Evolutionary conservation across 2,329 filamentous ascomycete species (phyloP).

Genomic region (Aspergillus unguis): DNA sequence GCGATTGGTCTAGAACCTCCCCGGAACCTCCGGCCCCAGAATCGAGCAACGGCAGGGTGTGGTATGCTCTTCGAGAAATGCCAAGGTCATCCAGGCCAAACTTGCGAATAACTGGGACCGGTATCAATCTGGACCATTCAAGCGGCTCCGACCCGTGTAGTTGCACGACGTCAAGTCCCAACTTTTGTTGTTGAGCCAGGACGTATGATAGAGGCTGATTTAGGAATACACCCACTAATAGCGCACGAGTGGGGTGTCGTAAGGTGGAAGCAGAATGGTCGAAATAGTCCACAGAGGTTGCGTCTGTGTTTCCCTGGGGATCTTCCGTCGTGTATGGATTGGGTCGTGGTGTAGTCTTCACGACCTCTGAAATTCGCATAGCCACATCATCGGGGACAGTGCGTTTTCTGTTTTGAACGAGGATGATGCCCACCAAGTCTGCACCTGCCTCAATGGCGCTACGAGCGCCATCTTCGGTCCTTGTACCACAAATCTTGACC

Average conservation of each 20-base stretch:
- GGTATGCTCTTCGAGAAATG: slow-evolving; percentile 71
- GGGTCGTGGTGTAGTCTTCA: slow-evolving; percentile 55
- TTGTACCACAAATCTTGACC: slow-evolving; percentile 94
- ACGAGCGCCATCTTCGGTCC: slow-evolving; percentile 74
- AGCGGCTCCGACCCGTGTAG: slow-evolving; percentile 88
- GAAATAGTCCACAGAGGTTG: slow-evolving; percentile 64
- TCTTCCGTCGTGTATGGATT: slow-evolving; percentile 6
- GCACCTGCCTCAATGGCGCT: slow-evolving; percentile 82
- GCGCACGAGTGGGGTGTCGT: slow-evolving; percentile 57
- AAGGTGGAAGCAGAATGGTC: slow-evolving; percentile 51
- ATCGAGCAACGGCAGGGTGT: slow-evolving; percentile 79
- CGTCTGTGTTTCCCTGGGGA: slow-evolving; percentile 21
- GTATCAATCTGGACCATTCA: slow-evolving; percentile 86
- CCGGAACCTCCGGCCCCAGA: slow-evolving; percentile 81
- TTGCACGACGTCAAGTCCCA: slow-evolving; percentile 84
- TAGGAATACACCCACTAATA: slow-evolving; percentile 90
- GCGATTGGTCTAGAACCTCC: slow-evolving; percentile 67
- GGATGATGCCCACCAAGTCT: slow-evolving; percentile 88
- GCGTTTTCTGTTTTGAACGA: slow-evolving; percentile 77
- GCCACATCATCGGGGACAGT: slow-evolving; percentile 76
- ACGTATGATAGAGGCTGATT: slow-evolving; percentile 84
- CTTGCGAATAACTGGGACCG: slow-evolving; percentile 83
- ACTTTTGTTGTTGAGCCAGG: slow-evolving; percentile 69
- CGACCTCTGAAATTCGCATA: slow-evolving; percentile 71
- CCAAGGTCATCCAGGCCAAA: slow-evolving; percentile 76